A percentile compares a stretch with the other conserved stretches of the same genome.
Evolutionary conservation across 2,329 filamentous ascomycete genomes (phyloP).

Genomic region (Pyrenochaeta sp.): DNA sequence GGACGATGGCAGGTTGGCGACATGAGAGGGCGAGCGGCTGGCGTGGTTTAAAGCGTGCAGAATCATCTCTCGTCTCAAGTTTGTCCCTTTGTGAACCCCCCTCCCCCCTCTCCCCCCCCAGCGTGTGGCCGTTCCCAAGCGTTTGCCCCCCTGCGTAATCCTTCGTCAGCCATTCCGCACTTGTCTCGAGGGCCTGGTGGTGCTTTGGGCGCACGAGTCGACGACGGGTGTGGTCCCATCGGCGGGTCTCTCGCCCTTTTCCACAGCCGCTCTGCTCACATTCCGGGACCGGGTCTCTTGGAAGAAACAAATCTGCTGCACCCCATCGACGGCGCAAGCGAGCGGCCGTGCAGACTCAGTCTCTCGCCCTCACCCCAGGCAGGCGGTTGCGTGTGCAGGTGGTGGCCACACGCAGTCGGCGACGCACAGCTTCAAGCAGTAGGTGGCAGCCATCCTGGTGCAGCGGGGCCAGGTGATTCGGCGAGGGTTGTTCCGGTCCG

Average conservation of each 20-base stretch:
- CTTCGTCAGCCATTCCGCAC: conserved; percentile 34
- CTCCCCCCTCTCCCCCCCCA: no score
- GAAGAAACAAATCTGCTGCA: conserved; percentile 5
- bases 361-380: conserved; percentile 8
- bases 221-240: conserved; percentile 9
- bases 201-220: conserved; percentile 13
- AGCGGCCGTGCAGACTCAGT: conserved; percentile 19
- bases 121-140: conserved; percentile 25
- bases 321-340: conserved; percentile 41
- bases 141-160: conserved; percentile 29
- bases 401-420: conserved; percentile 10
- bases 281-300: conserved; percentile 1
- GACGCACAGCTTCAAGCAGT: background rate
- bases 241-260: conserved; percentile 5
- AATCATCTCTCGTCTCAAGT: conserved; percentile 40
- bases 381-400: conserved; percentile 25
- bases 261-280: background rate
- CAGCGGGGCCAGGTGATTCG: conserved; percentile 18
- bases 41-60: conserved; percentile 32
- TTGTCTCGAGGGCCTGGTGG: conserved; percentile 28
- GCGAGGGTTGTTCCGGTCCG: conserved; percentile 30
- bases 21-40: conserved; percentile 32
- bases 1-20: conserved; percentile 24
- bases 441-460: conserved; percentile 1
- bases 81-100: conserved; percentile 28